Conservation (phyloP, 805 yeast species). For the Spathaspora hagerdaliae region DNA sequence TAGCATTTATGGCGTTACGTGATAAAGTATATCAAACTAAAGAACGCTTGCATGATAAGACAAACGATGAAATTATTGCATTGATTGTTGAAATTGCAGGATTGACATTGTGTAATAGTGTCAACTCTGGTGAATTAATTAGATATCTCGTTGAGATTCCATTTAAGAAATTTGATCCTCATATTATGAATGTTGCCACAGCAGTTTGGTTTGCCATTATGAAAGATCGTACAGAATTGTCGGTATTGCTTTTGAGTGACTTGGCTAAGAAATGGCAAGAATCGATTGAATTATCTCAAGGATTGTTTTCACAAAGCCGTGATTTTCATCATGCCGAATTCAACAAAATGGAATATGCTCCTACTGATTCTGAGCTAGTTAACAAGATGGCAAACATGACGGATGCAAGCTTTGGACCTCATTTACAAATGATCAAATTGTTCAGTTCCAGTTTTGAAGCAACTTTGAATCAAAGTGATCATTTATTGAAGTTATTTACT, state of each 20-base stretch:
- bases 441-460: constrained; percentile 79
- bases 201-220: constrained; percentile 79
- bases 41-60: background rate
- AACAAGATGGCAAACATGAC: constrained; percentile 49
- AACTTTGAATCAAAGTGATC: constrained; percentile 65
- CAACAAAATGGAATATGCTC: constrained; percentile 81
- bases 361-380: constrained; percentile 64
- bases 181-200: constrained; percentile 59
- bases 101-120: constrained; percentile 25
- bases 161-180: constrained; percentile 58
- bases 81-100: constrained; percentile 46
- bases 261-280: constrained; percentile 66
- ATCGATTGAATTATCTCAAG: constrained; percentile 54
- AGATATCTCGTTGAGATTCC: constrained; percentile 64
- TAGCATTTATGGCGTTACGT: constrained; percentile 25
- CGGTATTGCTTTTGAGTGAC: constrained; percentile 62
- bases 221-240: constrained; percentile 57
- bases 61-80: constrained; percentile 29
- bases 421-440: constrained; percentile 61
- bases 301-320: constrained; percentile 55
- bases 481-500: constrained; percentile 65
- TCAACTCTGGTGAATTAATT: constrained; percentile 44
- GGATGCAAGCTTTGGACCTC: constrained; percentile 57
- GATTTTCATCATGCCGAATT: constrained; percentile 62
- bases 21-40: constrained; percentile 17